A percentile compares a stretch with the other conserved stretches of the same genome.
Conservation (phyloP, 1,284 basidiomycete species). For the Lignosus rhinocerotis region DNA sequence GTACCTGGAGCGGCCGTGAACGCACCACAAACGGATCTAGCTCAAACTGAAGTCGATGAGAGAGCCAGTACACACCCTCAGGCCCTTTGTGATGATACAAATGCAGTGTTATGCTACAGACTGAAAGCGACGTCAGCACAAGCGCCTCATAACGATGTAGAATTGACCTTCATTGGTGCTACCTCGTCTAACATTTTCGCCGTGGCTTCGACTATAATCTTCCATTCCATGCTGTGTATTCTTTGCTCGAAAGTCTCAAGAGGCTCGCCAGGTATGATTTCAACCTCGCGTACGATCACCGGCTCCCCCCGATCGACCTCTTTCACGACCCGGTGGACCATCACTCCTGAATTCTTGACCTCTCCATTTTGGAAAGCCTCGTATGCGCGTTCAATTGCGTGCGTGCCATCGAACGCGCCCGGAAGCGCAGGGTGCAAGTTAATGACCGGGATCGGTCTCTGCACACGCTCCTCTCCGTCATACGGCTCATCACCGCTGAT, state of each 20-base stretch:
- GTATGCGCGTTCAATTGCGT: slow-evolving; percentile 88
- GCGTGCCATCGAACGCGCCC: slow-evolving; percentile 90
- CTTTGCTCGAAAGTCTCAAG: slow-evolving; percentile 77
- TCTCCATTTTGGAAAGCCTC: slow-evolving; percentile 87
- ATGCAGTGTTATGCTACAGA: slow-evolving; percentile 14
- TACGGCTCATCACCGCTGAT: slow-evolving; percentile 41
- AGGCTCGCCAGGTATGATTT: slow-evolving; percentile 73
- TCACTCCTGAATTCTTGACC: slow-evolving; percentile 78
- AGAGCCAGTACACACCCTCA: too few relatives aligned
- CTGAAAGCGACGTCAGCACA: not conserved
- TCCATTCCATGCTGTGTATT: slow-evolving; percentile 86
- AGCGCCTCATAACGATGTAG: too few relatives aligned
- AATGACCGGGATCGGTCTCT: slow-evolving; percentile 79
- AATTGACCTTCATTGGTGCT: slow-evolving; percentile 21
- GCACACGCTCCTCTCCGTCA: slow-evolving; percentile 33
- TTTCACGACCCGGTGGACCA: slow-evolving; percentile 94
- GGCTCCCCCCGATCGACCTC: slow-evolving; percentile 95
- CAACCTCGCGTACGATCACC: slow-evolving; percentile 78
- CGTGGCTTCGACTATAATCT: slow-evolving; percentile 87
- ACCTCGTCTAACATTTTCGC: slow-evolving; percentile 59
- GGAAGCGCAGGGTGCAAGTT: slow-evolving; percentile 97
- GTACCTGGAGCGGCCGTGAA: too few relatives aligned
- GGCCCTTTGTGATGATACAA: not conserved
- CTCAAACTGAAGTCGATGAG: too few relatives aligned
- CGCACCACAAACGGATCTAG: too few relatives aligned